Evolutionary conservation across 2,329 filamentous ascomycete species (phyloP), one percentile per base, ranked within the genome.

Genomic region (Fusarium anthophilum): DNA sequence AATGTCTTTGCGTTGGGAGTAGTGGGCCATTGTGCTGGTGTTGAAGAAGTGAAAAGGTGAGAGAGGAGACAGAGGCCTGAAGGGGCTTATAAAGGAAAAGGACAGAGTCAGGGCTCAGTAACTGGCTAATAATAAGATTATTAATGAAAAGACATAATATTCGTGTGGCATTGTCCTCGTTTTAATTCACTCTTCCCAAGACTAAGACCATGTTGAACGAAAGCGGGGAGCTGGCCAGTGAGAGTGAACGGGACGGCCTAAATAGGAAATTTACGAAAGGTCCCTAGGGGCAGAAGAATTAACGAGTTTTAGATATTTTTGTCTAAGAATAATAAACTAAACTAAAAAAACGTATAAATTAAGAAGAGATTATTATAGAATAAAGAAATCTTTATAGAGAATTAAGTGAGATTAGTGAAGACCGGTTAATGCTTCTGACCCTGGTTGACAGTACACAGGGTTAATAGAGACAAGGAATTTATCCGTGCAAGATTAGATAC

Each of bases 181-280:
- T 50, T 60, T 50, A 44, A 70, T 66, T 59, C 67, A 53, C 59
- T 59, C 59, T 45, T 50, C 35, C 39, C 35, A 44, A 15, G 38
- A 62, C 54, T 24, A 64, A 63, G 56, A 53, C 53, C 43, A 53
- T 62, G 24, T 47, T 22, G 15, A 56, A 57, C 37, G 56, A 60
- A 71, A 76, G 75, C 69, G 70, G 77, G 76, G 15, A 37, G n/a
- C 59, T 75, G 73, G 66, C 80, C 80, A 81, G 75, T 81, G 72
- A 81, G 77, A 59, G 54, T 53, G 28, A 45, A 64, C 66, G 66
- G 54, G 56, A 69, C 59, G 74, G 73, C 80, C 79, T 65, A 75
- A 81, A 76, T 77, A 76, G 80, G 80, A 76, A 81, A 75, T 58
- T 54, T 17, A 22, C 17, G n/a, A 54, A 60, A 44, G 66, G 41